Conservation (phyloP, 2,329 filamentous ascomycete species). For the Scytalidium sp. region DNA sequence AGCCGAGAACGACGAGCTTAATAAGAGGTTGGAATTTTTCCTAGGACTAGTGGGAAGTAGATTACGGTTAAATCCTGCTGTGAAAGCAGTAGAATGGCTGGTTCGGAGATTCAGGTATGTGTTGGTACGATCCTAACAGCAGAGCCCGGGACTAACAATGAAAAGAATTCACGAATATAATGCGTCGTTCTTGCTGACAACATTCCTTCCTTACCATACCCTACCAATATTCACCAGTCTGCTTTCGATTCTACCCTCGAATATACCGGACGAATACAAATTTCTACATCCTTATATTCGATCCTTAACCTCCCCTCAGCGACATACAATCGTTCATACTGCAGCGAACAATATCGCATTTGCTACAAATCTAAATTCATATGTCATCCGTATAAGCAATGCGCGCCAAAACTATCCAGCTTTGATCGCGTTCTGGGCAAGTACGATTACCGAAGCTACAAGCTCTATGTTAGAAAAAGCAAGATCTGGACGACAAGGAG, state of each 20-base stretch:
- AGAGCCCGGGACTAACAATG: background rate
- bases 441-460: constrained; percentile 80
- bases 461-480: constrained; percentile 77
- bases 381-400: constrained; percentile 72
- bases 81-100: constrained; percentile 94
- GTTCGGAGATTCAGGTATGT: constrained; percentile 81
- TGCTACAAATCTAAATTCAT: constrained; percentile 71
- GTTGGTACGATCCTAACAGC: constrained; percentile 1
- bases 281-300: constrained; percentile 86
- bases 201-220: constrained; percentile 90
- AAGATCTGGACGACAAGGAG: constrained; percentile 69
- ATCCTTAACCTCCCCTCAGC: constrained; percentile 71
- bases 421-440: constrained; percentile 86
- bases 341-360: constrained; percentile 76
- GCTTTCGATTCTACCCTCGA: constrained; percentile 79
- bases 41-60: constrained; percentile 74
- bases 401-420: constrained; percentile 71
- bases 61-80: constrained; percentile 78
- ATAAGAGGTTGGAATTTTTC: constrained; percentile 77
- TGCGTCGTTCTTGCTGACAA: constrained; percentile 71
- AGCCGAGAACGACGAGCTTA: constrained; percentile 77
- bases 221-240: constrained; percentile 82
- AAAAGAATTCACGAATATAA: constrained; percentile 87
- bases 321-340: constrained; percentile 79
- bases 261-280: constrained; percentile 71